Evolutionary conservation across 2,329 filamentous ascomycete species (phyloP), one percentile per base, ranked within the genome.

Genomic region (Trichoderma lentiforme): DNA sequence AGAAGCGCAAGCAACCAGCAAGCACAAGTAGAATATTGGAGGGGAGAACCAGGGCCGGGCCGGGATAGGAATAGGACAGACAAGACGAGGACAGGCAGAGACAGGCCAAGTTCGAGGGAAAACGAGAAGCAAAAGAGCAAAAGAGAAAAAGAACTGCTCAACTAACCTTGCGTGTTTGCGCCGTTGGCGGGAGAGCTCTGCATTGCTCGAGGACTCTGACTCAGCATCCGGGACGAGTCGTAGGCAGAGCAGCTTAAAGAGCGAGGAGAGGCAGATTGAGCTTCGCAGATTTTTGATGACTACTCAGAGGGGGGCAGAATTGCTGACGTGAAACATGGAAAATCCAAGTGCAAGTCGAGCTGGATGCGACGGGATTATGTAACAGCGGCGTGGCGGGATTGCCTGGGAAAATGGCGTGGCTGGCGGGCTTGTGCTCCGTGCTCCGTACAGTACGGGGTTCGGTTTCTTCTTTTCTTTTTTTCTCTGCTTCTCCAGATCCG

Each of bases 141-240:
- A 47, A 39, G 18, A 57, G 43, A 26, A 43, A 8, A 43, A 53
- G 26, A 24, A 21, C 64, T 18, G 71, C 56, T 56, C 39, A 30
- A 73, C 72, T 57, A 60, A 73, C 72, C 72, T 73, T 71, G 69
- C 61, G 69, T 73, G 51, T 71, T 73, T 71, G 72, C 72, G 72
- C 72, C 70, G 70, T 64, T 73, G 70, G 72, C 70, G 36, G 69
- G 43, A 57, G 72, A 73, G 71, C 71, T 73, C 72, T 73, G 72
- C 72, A 73, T 73, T 73, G 72, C 72, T 73, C 63, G 72, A 62
- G 61, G 64, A 65, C 71, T 73, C 72, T 73, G 72, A 73, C 72
- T 73, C 72, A 73, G 72, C 72, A 73, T 73, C 58, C 69, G 53
- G 58, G 64, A 56, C 34, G 32, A 39, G 39, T 43, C 39, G 39